Evolutionary conservation across 139 green algal species (phyloP).

Genomic region (Chloropicon primus): DNA sequence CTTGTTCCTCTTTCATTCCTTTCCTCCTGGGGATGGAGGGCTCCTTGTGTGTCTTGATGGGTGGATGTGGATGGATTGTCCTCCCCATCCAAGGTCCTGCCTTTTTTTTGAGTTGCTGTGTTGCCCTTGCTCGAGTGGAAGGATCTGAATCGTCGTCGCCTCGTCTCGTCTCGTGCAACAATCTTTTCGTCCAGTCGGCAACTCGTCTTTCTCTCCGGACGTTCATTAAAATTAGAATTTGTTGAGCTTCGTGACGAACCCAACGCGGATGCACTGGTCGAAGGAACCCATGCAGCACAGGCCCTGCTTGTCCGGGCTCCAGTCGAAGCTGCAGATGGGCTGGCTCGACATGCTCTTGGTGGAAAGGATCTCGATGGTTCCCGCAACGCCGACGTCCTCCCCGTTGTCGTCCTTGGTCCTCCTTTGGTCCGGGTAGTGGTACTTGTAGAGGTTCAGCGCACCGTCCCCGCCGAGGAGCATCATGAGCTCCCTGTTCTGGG

Average conservation of each 20-base stretch:
- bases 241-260: slow-evolving; percentile 59
- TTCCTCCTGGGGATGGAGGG: too few species aligned
- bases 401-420: slow-evolving; percentile 44
- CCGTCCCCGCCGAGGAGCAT: slow-evolving; percentile 63
- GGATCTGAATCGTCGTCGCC: too few species aligned
- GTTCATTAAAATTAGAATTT: slow-evolving; percentile 38
- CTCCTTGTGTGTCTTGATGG: too few species aligned
- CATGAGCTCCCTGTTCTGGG: slow-evolving; percentile 74
- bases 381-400: slow-evolving; percentile 46
- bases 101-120: too few species aligned
- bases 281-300: slow-evolving; percentile 64
- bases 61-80: too few species aligned
- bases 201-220: too few species aligned
- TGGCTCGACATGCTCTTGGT: slow-evolving; percentile 52
- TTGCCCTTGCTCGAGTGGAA: too few species aligned
- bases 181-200: too few species aligned
- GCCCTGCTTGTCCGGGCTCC: slow-evolving; percentile 67
- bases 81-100: too few species aligned
- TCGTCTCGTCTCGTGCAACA: too few species aligned
- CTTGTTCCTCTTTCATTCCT: too few species aligned
- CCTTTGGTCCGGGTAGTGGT: slow-evolving; percentile 72
- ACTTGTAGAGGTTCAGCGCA: slow-evolving; percentile 69
- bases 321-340: slow-evolving; percentile 67
- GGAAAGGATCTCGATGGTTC: slow-evolving; percentile 50
- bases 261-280: slow-evolving; percentile 72